Conservation (phyloP, 2,329 filamentous ascomycete genomes). For the Hawksworthiomyces lignivorus region DNA sequence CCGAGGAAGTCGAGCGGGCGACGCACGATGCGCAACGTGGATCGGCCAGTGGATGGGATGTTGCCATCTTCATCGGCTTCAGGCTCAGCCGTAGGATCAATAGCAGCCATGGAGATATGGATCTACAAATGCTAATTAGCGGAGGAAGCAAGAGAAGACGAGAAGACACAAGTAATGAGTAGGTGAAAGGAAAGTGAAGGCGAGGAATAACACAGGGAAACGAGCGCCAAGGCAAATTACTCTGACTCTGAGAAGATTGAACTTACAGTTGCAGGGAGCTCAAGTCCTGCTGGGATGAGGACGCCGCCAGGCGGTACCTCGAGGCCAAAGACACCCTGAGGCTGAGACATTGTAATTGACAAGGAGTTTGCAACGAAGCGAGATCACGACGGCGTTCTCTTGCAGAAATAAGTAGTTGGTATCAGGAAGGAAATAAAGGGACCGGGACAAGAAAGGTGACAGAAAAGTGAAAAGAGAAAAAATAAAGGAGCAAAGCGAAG, state of each 20-base stretch:
- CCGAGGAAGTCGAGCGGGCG: constrained; percentile 43
- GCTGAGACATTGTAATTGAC: constrained; percentile 13
- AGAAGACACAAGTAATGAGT: no score
- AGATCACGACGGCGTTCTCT: no score
- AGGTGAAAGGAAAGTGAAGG: background rate
- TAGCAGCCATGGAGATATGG: constrained; percentile 96
- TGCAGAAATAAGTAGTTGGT: constrained; percentile 18
- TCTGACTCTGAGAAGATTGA: constrained; percentile 18
- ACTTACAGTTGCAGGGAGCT: constrained; percentile 78
- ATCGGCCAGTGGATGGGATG: constrained; percentile 57
- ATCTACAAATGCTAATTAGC: constrained; percentile 49
- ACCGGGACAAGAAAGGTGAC: constrained; percentile 14
- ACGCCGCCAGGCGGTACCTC: constrained; percentile 80
- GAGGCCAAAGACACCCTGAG: constrained; percentile 64
- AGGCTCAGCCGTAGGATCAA: constrained; percentile 76
- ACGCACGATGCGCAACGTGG: constrained; percentile 88
- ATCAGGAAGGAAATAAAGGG: constrained; percentile 17
- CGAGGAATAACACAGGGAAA: background rate
- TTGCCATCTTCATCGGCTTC: constrained; percentile 58
- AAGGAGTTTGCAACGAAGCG: no score
- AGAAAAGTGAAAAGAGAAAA: constrained; percentile 2
- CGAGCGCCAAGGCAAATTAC: no score
- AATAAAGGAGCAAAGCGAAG: background rate
- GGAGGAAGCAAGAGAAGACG: background rate
- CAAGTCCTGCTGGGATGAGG: constrained; percentile 68